Evolutionary conservation across 1,284 basidiomycete species (phyloP).

Genomic region (Sphagnurus paluster): DNA sequence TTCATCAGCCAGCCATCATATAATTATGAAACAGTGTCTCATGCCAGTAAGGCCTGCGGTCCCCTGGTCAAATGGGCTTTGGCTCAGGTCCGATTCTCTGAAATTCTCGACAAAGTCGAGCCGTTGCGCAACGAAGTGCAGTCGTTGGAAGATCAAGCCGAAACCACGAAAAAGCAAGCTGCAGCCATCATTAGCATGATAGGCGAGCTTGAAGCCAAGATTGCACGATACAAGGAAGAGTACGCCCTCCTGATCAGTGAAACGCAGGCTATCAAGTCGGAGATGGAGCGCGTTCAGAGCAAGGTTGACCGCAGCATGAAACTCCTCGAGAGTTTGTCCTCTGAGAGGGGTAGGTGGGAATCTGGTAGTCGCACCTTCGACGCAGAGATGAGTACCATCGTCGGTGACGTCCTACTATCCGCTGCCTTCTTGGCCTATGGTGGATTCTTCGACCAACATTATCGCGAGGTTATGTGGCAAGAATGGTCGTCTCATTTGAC

Average conservation of each 20-base stretch:
- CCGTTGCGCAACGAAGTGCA: constrained; percentile 96
- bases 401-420: constrained; percentile 95
- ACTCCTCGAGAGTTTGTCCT: constrained; percentile 91
- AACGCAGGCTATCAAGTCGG: constrained; percentile 94
- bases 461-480: constrained; percentile 96
- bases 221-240: constrained; percentile 94
- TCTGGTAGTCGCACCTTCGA: constrained; percentile 95
- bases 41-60: constrained; percentile 96
- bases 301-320: constrained; percentile 98
- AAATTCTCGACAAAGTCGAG: constrained; percentile 97
- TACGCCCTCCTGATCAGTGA: constrained; percentile 97
- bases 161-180: constrained; percentile 92
- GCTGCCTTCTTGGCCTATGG: constrained; percentile 97
- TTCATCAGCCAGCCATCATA: constrained; percentile 90
- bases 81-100: constrained; percentile 96
- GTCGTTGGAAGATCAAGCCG: constrained; percentile 89
- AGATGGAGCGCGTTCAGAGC: constrained; percentile 97
- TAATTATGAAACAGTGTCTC: constrained; percentile 95
- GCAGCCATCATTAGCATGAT: constrained; percentile 90
- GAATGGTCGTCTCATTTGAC: constrained; percentile 90
- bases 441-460: constrained; percentile 98
- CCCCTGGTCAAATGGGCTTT: constrained; percentile 98
- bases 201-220: constrained; percentile 89
- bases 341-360: constrained; percentile 95
- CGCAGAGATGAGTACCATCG: constrained; percentile 97